phyloP scores from a whole-genome alignment of 495 filamentous ascomycete species.

The Hypoxylon trugodes region DNA sequence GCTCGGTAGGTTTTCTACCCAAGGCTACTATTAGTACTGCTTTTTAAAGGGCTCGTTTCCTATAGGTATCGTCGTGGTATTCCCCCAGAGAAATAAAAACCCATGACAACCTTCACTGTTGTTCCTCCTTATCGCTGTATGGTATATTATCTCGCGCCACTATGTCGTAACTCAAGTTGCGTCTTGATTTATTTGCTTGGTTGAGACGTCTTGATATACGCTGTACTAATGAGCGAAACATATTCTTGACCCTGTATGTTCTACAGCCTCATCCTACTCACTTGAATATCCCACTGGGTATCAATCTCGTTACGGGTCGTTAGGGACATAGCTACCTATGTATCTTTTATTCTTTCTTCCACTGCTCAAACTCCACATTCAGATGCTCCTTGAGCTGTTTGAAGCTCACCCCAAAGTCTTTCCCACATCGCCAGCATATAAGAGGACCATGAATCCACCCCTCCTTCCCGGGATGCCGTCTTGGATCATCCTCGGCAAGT shows the following conservation, averaged over 20 bases:
- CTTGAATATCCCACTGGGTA: not conserved
- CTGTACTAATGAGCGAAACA: not conserved
- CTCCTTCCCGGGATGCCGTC: conserved; percentile 62
- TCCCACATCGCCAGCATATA: conserved; percentile 86
- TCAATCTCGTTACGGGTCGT: no score
- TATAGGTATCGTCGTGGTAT: conserved; percentile 5
- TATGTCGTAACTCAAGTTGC: not conserved
- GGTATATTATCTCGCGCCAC: not conserved
- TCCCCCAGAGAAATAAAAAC: not conserved
- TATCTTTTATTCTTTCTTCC: conserved; percentile 73
- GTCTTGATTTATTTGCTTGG: not conserved
- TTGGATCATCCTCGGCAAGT: conserved; percentile 65
- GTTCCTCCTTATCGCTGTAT: not conserved
- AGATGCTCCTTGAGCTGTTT: conserved; percentile 80
- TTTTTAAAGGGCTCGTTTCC: not conserved
- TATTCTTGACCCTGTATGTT: not conserved
- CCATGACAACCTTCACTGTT: not conserved
- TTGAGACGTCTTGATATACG: not conserved
- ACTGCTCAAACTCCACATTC: conserved; percentile 78
- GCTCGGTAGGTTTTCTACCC: not conserved
- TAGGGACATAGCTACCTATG: no score
- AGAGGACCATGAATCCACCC: conserved; percentile 70
- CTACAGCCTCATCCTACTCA: not conserved
- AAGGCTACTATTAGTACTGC: not conserved
- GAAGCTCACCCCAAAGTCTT: conserved; percentile 76